phyloP scores from a whole-genome alignment of 2,329 filamentous ascomycete genomes.

The Colletotrichum spaethianum region DNA sequence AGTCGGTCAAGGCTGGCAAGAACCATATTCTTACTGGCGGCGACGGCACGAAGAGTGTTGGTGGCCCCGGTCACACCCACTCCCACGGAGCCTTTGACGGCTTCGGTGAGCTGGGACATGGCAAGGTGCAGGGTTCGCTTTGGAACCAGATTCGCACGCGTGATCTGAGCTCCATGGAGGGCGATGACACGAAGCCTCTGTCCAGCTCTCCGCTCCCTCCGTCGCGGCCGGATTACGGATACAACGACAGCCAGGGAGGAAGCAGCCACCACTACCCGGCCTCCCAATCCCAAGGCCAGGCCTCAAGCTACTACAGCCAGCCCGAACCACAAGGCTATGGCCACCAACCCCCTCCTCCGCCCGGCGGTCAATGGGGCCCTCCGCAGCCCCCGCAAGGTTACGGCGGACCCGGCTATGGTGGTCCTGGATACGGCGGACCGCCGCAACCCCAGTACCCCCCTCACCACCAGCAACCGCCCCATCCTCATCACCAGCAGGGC shows the following conservation, averaged over 20 bases:
- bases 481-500: conserved; percentile 42
- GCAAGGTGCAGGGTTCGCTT: conserved; percentile 71
- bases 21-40: conserved; percentile 75
- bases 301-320: conserved; percentile 40
- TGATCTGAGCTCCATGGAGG: conserved; percentile 70
- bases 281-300: conserved; percentile 38
- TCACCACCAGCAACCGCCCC: conserved; percentile 34
- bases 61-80: conserved; percentile 55
- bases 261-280: conserved; percentile 45
- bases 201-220: conserved; percentile 55
- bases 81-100: conserved; percentile 57
- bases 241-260: conserved; percentile 51
- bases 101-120: conserved; percentile 64
- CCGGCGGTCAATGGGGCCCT: conserved; percentile 43
- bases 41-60: conserved; percentile 51
- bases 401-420: conserved; percentile 49
- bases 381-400: conserved; percentile 45
- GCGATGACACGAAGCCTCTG: conserved; percentile 58
- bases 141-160: conserved; percentile 74
- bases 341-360: conserved; percentile 46
- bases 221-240: conserved; percentile 56
- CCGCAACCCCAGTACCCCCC: conserved; percentile 38
- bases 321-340: conserved; percentile 51
- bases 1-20: conserved; percentile 85
- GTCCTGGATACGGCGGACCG: conserved; percentile 44